These are phyloP conservation scores for Tirmania nivea DNA, from an alignment of 495 filamentous ascomycete species.

Conservation along the genomic window DNA sequence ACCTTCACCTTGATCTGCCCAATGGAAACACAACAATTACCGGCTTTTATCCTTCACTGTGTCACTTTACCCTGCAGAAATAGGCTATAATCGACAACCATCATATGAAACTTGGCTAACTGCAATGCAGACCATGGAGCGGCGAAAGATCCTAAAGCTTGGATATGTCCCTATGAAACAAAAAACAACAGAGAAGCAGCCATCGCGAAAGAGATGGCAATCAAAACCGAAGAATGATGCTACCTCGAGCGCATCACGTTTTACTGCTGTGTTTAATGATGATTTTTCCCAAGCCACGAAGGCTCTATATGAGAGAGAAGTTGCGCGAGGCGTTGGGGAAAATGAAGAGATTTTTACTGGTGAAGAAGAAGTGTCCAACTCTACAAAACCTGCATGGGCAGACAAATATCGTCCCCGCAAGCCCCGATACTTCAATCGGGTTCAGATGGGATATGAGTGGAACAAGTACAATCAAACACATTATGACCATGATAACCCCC, in stretches of 20 bases:
- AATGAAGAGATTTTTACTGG: slow-evolving; percentile 91
- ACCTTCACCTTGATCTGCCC: no score
- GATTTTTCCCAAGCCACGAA: slow-evolving; percentile 84
- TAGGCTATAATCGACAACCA: no score
- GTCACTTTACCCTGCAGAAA: no score
- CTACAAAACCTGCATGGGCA: slow-evolving; percentile 57
- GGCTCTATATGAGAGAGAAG: slow-evolving; percentile 77
- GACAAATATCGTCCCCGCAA: slow-evolving; percentile 80
- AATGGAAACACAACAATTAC: no score
- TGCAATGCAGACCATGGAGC: slow-evolving; percentile 25
- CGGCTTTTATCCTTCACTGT: no score
- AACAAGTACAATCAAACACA: slow-evolving; percentile 99
- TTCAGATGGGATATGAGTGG: slow-evolving; percentile 99
- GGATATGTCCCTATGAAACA: slow-evolving; percentile 46
- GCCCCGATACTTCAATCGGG: slow-evolving; percentile 91
- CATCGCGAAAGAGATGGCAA: slow-evolving; percentile 5
- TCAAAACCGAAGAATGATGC: slow-evolving; percentile 6
- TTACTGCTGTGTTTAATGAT: slow-evolving; percentile 51
- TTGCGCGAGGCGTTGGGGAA: slow-evolving; percentile 75
- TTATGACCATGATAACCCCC: slow-evolving; percentile 97
- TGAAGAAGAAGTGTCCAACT: slow-evolving; percentile 56
- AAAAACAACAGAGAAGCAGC: slow-evolving; percentile 28
- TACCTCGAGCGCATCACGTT: slow-evolving; percentile 36
- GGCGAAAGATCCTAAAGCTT: slow-evolving; percentile 41
- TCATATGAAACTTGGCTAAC: not conserved